Evolutionary conservation across 331 rosid genomes (phyloP).

Genomic region (Dryas integrifolia): DNA sequence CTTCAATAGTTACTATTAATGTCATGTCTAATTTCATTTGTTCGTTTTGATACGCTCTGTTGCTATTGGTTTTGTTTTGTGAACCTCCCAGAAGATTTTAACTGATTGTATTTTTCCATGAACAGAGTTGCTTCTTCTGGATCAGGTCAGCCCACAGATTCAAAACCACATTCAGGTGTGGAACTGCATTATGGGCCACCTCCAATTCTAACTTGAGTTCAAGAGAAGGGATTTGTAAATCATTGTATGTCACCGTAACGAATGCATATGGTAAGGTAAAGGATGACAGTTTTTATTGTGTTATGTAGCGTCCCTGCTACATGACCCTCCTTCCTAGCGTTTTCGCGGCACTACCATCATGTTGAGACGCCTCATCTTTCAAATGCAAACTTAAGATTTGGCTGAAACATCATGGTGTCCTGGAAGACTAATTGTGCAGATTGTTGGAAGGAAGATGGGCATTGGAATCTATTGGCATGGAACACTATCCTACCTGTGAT

Average conservation of each 20-base stretch:
- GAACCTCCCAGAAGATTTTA: neutral
- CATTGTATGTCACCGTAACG: neutral
- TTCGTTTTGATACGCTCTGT: neutral
- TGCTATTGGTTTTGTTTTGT: neutral
- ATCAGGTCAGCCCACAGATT: neutral
- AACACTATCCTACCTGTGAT: no score
- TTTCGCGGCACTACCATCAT: neutral
- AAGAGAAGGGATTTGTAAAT: neutral
- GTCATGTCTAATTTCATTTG: neutral
- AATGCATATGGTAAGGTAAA: neutral
- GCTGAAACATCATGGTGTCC: neutral
- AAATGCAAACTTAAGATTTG: neutral
- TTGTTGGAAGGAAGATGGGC: neutral
- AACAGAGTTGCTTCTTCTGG: neutral
- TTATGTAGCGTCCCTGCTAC: no score
- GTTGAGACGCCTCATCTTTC: neutral
- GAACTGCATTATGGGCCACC: slow-evolving; percentile 41
- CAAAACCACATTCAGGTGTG: slow-evolving; percentile 12
- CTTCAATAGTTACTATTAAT: no score
- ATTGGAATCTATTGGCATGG: no score
- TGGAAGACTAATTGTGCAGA: neutral
- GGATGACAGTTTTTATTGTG: no score
- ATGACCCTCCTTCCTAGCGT: no score
- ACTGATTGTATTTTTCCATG: neutral
- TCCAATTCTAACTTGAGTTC: slow-evolving; percentile 45